These are phyloP conservation scores for Pinus albicaulis DNA, from an alignment of 75 land plant genomes.

Conservation along the genomic window DNA sequence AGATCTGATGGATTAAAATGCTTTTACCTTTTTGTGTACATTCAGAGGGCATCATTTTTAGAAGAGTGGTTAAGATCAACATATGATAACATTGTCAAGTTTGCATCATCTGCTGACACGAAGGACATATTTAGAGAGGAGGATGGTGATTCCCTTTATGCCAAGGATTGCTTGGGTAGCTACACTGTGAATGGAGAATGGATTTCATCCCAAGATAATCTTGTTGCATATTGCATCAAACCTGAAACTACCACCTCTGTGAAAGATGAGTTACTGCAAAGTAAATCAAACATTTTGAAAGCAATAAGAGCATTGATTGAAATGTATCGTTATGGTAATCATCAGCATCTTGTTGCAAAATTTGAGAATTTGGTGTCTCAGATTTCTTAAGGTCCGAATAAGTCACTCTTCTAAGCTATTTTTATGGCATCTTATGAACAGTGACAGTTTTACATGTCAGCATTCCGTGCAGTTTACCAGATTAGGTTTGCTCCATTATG, in stretches of 20 bases:
- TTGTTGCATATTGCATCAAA: neutral
- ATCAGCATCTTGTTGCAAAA: constrained; percentile 20
- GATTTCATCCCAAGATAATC: neutral
- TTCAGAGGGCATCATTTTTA: constrained; percentile 49
- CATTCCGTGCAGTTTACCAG: too few relatives aligned
- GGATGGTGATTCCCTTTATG: neutral
- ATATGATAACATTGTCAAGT: constrained; percentile 14
- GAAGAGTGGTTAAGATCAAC: constrained; percentile 58
- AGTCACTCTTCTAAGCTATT: too few relatives aligned
- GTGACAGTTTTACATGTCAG: too few relatives aligned
- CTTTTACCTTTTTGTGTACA: neutral
- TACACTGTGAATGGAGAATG: neutral
- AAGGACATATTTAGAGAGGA: neutral
- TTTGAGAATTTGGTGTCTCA: constrained; percentile 25
- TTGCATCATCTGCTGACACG: neutral
- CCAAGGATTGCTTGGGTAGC: neutral
- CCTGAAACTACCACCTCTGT: neutral
- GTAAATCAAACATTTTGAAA: constrained; percentile 28
- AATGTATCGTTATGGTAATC: constrained; percentile 23
- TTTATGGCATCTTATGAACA: too few relatives aligned
- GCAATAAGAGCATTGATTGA: constrained; percentile 33
- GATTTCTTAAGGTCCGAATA: too few relatives aligned
- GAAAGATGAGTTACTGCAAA: constrained; percentile 10
- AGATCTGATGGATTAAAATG: neutral
- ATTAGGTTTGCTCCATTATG: too few relatives aligned